Evolutionary conservation across 2,329 filamentous ascomycete genomes (phyloP).

Genomic region (Simplicillium aogashimaense): DNA sequence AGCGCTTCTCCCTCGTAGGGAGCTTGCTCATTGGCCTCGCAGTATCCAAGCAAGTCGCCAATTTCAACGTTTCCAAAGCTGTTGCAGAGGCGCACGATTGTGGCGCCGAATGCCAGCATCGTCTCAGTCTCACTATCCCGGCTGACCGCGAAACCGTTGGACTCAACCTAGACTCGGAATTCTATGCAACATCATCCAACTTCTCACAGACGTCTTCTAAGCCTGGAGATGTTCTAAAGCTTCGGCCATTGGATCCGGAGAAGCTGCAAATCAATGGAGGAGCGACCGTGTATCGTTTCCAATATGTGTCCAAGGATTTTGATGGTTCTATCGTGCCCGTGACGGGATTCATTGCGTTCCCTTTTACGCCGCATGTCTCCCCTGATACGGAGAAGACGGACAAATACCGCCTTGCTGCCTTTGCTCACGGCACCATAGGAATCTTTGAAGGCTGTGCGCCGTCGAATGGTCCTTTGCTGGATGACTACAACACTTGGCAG

Average conservation of each 20-base stretch:
- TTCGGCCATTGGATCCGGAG: constrained; percentile 6
- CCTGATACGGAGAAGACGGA: not conserved
- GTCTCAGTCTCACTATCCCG: constrained; percentile 6
- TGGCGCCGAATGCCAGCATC: constrained; percentile 4
- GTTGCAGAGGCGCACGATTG: constrained; percentile 4
- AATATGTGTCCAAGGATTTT: constrained; percentile 10
- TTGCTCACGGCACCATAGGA: constrained; percentile 10
- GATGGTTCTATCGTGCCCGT: constrained; percentile 6
- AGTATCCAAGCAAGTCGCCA: constrained; percentile 2
- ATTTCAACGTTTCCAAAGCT: constrained; percentile 1
- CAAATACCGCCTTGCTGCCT: constrained; percentile 5
- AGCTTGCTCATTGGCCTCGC: not conserved
- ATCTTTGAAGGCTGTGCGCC: constrained; percentile 9
- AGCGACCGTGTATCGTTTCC: constrained; percentile 9
- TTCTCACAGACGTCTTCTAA: constrained; percentile 7
- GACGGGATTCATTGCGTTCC: constrained; percentile 9
- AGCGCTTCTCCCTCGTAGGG: no score
- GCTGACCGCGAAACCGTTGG: constrained; percentile 6
- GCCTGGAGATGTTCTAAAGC: constrained; percentile 10
- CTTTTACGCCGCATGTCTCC: not conserved
- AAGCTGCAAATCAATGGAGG: constrained; percentile 6
- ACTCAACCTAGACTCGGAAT: constrained; percentile 1
- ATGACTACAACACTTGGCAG: constrained; percentile 9
- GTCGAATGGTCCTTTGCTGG: constrained; percentile 5
- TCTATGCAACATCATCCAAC: constrained; percentile 1